Base-by-base conservation (phyloP, 2,329 filamentous ascomycete genomes). In the Penicillium corylophilum region DNA sequence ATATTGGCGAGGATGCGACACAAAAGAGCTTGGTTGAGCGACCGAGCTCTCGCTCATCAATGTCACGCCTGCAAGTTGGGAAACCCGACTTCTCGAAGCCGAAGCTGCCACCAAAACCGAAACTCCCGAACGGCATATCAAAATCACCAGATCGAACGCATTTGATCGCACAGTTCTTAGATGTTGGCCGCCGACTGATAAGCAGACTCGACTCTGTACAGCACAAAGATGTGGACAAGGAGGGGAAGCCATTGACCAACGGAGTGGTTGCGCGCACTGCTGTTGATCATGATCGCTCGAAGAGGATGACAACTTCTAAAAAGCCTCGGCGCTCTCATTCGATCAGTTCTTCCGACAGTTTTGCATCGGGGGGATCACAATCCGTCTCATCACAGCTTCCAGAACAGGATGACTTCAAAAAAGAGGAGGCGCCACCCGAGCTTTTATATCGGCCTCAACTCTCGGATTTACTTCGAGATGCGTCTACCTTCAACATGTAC, bases 1-100 rank as follows among this genome's bases (percentile, higher is more conserved):
- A 84, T 66, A 75, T 78, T 40, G 74, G 75, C 13, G 73, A 79
- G 44, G 79, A 84, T 51, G 77, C 76, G 53, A 78, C 79, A 13
- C 76, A 77, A 58, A 62, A 62, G 51, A 70, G 66, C 53, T 59
- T 67, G 18, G 53, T 61, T 16, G 66, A 71, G 48, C 65, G 72
- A 7, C 72, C 72, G 16, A 74, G 71, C 43, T 77, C 74, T 22
- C 69, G 74, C 24, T 73, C 72, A 18, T 76, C 74, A 2, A 63
- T 75, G 64, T 77, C 74, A 40, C 71, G 70, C 53, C 59, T 75
- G 22, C 67, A 73, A 43, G 59, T 63, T 18, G 70, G 69, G 16
- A 73, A 72, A 38, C 59, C 67, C 7, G 63, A 69, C n/a, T 72
- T 72, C 51, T 53, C 53, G 12, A 63, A 63, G 33, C 50, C 50